These are phyloP conservation scores for Auricularia cornea DNA, from an alignment of 768 basidiomycete species.

Conservation along the genomic window DNA sequence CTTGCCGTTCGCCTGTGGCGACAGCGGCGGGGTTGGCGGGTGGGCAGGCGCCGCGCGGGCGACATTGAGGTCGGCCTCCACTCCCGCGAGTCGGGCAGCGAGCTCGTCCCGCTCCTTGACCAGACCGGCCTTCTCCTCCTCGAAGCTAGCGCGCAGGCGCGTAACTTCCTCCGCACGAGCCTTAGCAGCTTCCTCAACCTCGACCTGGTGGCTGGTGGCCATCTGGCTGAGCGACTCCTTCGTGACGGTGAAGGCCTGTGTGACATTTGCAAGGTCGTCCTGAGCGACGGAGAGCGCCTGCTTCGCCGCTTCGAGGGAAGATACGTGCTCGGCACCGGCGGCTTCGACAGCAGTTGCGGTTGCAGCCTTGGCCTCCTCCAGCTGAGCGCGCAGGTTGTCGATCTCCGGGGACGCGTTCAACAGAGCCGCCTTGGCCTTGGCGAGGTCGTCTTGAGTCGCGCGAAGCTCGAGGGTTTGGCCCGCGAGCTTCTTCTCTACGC, in stretches of 20 bases:
- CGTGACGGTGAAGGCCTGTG: constrained; percentile 58
- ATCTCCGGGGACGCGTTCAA: constrained; percentile 47
- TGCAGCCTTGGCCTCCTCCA: constrained; percentile 41
- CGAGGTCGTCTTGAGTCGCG: constrained; percentile 76
- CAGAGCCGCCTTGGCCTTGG: constrained; percentile 59
- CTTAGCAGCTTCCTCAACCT: constrained; percentile 69
- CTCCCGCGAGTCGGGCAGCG: constrained; percentile 53
- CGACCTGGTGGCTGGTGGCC: constrained; percentile 57
- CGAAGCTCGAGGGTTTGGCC: constrained; percentile 64
- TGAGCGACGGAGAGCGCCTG: constrained; percentile 55
- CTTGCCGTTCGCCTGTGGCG: constrained; percentile 35
- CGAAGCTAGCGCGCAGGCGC: constrained; percentile 49
- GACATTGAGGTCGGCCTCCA: constrained; percentile 64
- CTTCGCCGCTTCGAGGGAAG: constrained; percentile 46
- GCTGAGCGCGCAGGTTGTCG: constrained; percentile 49
- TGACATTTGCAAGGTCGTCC: constrained; percentile 58
- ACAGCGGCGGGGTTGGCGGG: constrained; percentile 37
- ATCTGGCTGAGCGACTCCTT: constrained; percentile 65
- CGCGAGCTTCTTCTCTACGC: constrained; percentile 54
- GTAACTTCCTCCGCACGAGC: constrained; percentile 63
- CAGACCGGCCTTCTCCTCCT: constrained; percentile 50
- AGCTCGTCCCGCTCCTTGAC: constrained; percentile 57
- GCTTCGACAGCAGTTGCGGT: constrained; percentile 16
- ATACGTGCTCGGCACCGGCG: constrained; percentile 38
- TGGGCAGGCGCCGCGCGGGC: constrained; percentile 37